Percentiles rank a stretch among this genome's conserved stretches.
Evolutionary conservation across 2,329 filamentous ascomycete genomes (phyloP).

Genomic region (Ophioceras dolichostomum): DNA sequence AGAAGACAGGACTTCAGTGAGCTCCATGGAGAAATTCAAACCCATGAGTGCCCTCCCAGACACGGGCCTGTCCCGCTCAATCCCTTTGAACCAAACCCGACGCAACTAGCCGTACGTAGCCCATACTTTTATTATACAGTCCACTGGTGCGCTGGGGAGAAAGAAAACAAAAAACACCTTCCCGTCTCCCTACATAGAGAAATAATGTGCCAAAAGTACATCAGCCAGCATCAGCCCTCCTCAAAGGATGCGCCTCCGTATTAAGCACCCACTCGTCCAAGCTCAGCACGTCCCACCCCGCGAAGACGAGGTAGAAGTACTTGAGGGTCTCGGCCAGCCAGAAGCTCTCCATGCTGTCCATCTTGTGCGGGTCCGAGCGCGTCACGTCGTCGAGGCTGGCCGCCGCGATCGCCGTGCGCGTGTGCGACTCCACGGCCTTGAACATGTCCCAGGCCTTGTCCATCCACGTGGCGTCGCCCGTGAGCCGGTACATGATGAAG

Average conservation of each 20-base stretch:
- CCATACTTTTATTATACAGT: not conserved
- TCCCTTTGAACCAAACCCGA: too few species aligned
- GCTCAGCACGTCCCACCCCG: constrained; percentile 43
- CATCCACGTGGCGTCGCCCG: constrained; percentile 51
- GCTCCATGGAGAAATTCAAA: too few species aligned
- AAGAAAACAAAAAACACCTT: not conserved
- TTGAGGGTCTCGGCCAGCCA: constrained; percentile 60
- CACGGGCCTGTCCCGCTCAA: too few species aligned
- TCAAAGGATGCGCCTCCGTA: constrained; percentile 41
- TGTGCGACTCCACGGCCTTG: constrained; percentile 45
- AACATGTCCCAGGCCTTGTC: constrained; percentile 69
- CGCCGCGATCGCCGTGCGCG: constrained; percentile 49
- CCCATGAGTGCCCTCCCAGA: too few species aligned
- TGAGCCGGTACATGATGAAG: constrained; percentile 66
- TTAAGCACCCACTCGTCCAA: constrained; percentile 52
- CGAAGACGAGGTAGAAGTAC: constrained; percentile 54
- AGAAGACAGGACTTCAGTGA: too few species aligned
- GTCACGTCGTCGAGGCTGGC: constrained; percentile 57
- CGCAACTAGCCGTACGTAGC: too few species aligned
- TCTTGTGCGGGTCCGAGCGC: constrained; percentile 17
- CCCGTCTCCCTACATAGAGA: not conserved
- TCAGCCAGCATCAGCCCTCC: constrained; percentile 17
- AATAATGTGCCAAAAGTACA: not conserved
- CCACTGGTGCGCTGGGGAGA: too few species aligned
- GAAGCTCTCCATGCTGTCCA: constrained; percentile 64